phyloP scores from a whole-genome alignment of 352 stramenopile genomes.

The Globisporangium ultimum region DNA sequence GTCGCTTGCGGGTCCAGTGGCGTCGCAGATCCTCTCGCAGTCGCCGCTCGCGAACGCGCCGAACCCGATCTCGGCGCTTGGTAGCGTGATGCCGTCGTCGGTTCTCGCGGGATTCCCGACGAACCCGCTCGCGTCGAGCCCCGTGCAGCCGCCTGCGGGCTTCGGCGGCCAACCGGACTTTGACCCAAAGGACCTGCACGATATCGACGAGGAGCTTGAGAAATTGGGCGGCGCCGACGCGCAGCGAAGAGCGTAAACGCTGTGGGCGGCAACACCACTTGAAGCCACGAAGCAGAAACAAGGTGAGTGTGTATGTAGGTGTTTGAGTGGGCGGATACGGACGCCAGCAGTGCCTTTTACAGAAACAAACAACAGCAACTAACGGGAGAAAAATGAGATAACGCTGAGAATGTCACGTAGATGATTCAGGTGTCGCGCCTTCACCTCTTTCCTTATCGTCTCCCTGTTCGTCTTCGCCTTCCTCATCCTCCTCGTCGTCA shows the following conservation, averaged over 20 bases:
- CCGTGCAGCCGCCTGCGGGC: slow-evolving; percentile 4
- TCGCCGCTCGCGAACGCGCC: slow-evolving; percentile 64
- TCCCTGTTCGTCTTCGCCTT: slow-evolving; percentile 16
- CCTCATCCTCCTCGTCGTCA: slow-evolving; percentile 18
- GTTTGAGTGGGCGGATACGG: not conserved
- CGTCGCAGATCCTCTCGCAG: slow-evolving; percentile 60
- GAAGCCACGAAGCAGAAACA: slow-evolving; percentile 7
- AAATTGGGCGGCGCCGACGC: slow-evolving; percentile 49
- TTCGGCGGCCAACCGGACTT: slow-evolving; percentile 31
- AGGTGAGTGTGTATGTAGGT: slow-evolving; percentile 8
- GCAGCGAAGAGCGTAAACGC: slow-evolving; percentile 12
- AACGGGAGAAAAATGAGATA: not conserved
- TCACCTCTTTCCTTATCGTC: slow-evolving; percentile 17
- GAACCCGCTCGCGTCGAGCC: slow-evolving; percentile 26
- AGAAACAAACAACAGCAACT: not conserved
- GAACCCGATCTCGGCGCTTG: slow-evolving; percentile 72
- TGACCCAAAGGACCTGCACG: slow-evolving; percentile 54
- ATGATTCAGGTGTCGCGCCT: slow-evolving; percentile 1
- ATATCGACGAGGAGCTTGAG: slow-evolving; percentile 69
- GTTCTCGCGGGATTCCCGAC: slow-evolving; percentile 40
- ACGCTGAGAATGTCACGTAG: not conserved
- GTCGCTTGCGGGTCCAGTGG: slow-evolving; percentile 72
- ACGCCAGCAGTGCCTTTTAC: not conserved
- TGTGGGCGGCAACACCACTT: too few species aligned
- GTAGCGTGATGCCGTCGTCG: slow-evolving; percentile 42